phyloP scores from a whole-genome alignment of 2,329 filamentous ascomycete species.

The Chalara sp. region DNA sequence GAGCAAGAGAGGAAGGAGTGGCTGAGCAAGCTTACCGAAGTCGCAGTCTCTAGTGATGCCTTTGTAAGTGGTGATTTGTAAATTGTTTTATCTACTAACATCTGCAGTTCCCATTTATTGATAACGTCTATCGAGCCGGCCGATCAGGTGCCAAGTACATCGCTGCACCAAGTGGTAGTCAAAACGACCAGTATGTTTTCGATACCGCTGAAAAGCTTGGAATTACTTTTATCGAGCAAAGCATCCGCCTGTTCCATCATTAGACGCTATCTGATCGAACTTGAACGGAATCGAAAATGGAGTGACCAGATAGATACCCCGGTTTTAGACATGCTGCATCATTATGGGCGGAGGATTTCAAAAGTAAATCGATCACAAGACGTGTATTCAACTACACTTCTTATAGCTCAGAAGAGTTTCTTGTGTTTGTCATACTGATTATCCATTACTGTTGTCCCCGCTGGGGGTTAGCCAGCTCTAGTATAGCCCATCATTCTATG shows the following conservation, averaged over 20 bases:
- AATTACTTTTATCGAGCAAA: conserved; percentile 91
- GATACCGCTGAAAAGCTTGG: conserved; percentile 86
- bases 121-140: conserved; percentile 90
- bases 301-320: conserved; percentile 17
- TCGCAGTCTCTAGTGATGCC: conserved; percentile 87
- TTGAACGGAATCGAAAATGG: conserved; percentile 10
- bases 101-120: conserved; percentile 88
- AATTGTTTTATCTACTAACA: conserved; percentile 5
- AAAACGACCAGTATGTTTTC: conserved; percentile 77
- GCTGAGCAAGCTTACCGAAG: conserved; percentile 73
- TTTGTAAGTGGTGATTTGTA: conserved; percentile 59
- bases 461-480: too few species aligned
- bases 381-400: too few species aligned
- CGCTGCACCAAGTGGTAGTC: conserved; percentile 83
- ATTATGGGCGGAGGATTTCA: too few species aligned
- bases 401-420: too few species aligned
- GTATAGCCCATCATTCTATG: too few species aligned
- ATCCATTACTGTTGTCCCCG: too few species aligned
- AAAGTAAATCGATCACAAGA: too few species aligned
- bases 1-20: conserved; percentile 78
- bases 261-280: conserved; percentile 35
- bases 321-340: background rate
- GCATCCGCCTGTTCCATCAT: conserved; percentile 90
- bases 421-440: too few species aligned
- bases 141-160: conserved; percentile 93